Evolutionary conservation across 2,329 filamentous ascomycete genomes (phyloP), one percentile per base, ranked within the genome.

Genomic region (Aspergillus novoparasiticus): DNA sequence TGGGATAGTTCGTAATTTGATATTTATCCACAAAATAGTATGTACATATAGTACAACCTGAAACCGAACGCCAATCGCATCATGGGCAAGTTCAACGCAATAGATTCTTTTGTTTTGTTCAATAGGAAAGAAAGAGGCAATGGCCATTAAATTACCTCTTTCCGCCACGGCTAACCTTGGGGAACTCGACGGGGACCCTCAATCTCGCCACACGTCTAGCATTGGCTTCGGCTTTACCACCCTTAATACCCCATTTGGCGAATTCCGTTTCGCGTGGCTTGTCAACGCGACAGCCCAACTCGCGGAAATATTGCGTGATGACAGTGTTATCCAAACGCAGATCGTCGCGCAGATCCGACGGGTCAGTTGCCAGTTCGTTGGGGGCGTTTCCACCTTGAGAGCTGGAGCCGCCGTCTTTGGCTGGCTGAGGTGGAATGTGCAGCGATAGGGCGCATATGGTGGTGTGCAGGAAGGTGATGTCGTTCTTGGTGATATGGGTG

Each of bases 151-250:
- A 61, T 41, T 45, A 53, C 64, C 72, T 72, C 54, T 73, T 72
- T 64, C 73, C 79, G 65, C 74, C 76, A 68, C 73, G 79, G 72
- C 71, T 80, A 55, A 80, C 75, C 80, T 90, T 93, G 1, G 94
- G 95, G 75, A 97, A 97, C 63, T 89, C 85, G 54, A 97, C 81
- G 3, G 95, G 95, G 66, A 97, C 77, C 70, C 85, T 87, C 71
- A 98, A 80, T 69, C 88, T 88, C 14, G 91, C 93, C 57, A 94
- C 80, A 64, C 85, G 79, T 58, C 73, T 75, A 11, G 76, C 75
- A 23, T 78, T 76, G 4, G 84, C 85, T 71, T 87, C 84, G 1
- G 86, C 86, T 74, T 88, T 89, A 36, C 85, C 86, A 68, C 88
- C 84, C 62, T 86, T 88, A 56, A 81, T 75, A 16, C 75, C 78